Evolutionary conservation across 306 rosid genomes (phyloP).

Genomic region (Cucumis hystrix): DNA sequence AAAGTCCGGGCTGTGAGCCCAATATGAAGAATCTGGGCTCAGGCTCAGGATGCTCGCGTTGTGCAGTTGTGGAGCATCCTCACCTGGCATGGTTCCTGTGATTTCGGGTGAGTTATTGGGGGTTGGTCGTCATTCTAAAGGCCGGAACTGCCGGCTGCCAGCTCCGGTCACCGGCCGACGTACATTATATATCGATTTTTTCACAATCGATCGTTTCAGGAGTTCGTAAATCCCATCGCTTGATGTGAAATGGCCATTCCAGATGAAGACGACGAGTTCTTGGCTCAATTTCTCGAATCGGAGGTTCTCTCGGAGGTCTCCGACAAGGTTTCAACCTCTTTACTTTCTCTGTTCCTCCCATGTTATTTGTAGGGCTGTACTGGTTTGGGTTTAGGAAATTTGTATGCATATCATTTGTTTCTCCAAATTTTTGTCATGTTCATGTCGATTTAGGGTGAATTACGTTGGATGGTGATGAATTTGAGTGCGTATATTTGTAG

Average conservation of each 20-base stretch:
- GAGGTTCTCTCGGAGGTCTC: conserved; percentile 71
- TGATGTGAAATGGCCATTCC: conserved; percentile 28
- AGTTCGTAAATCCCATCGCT: background rate
- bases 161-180: conserved; percentile 8
- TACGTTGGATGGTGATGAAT: background rate
- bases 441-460: background rate
- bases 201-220: background rate
- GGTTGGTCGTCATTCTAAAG: background rate
- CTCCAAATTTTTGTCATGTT: background rate
- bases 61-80: background rate
- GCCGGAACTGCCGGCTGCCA: conserved; percentile 3
- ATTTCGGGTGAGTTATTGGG: background rate
- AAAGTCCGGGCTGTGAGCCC: background rate
- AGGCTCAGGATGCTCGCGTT: background rate
- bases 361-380: background rate
- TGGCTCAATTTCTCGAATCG: conserved; percentile 72
- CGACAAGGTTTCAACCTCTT: conserved; percentile 33
- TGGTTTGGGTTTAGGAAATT: background rate
- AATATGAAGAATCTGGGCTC: background rate
- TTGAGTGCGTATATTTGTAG: conserved; percentile 22
- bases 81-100: background rate
- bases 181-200: background rate
- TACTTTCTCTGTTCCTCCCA: background rate
- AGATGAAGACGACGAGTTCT: conserved; percentile 68
- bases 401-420: background rate